Conservation (phyloP, 1,284 basidiomycete genomes). For the Ceratobasidium sp. region DNA sequence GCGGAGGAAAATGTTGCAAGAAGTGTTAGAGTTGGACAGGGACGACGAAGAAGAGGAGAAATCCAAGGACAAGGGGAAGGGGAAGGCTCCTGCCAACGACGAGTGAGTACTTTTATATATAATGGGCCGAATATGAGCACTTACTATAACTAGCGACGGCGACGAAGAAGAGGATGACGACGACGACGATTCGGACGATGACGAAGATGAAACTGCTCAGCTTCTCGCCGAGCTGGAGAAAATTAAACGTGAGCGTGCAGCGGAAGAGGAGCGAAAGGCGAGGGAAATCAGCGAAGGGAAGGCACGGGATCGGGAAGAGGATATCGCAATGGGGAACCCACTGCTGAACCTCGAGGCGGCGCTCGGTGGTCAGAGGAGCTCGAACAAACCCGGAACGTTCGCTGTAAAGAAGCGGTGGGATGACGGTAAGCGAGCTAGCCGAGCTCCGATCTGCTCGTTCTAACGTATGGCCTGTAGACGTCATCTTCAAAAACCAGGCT, state of each 20-base stretch:
- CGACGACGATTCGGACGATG: constrained; percentile 65
- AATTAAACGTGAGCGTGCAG: constrained; percentile 93
- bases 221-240: constrained; percentile 92
- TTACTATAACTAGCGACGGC: constrained; percentile 24
- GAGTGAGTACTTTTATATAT: constrained; percentile 50
- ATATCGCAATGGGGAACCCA: constrained; percentile 87
- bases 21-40: constrained; percentile 85
- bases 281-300: constrained; percentile 58
- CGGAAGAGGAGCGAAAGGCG: constrained; percentile 81
- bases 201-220: constrained; percentile 93
- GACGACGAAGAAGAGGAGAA: constrained; percentile 82
- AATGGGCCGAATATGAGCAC: not conserved
- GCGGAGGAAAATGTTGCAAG: constrained; percentile 81
- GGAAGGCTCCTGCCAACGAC: constrained; percentile 55
- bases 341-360: constrained; percentile 89
- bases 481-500: constrained; percentile 98
- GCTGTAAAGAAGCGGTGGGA: constrained; percentile 95
- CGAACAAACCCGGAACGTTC: constrained; percentile 79
- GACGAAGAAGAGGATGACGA: constrained; percentile 63
- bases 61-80: constrained; percentile 54
- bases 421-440: constrained; percentile 68
- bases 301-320: constrained; percentile 76
- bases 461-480: constrained; percentile 63
- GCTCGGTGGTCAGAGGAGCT: constrained; percentile 68
- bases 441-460: constrained; percentile 17